A percentile compares a stretch with the other conserved stretches of the same genome.
These are phyloP conservation scores for Coniochaeta sp. DNA, from an alignment of 2,329 filamentous ascomycete species.

Conservation along the genomic window DNA sequence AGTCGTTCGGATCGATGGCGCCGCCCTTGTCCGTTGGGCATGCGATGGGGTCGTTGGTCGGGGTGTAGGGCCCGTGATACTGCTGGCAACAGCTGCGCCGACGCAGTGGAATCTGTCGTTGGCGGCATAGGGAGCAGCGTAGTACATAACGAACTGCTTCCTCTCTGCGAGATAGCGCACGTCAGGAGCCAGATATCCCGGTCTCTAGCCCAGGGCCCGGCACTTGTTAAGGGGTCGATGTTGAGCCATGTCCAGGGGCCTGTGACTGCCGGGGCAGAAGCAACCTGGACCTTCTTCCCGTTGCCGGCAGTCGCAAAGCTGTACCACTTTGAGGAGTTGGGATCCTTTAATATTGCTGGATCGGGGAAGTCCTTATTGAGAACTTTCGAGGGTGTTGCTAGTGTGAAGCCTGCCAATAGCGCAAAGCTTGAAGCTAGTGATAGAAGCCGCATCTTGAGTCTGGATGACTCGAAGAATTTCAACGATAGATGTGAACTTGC, in stretches of 20 bases:
- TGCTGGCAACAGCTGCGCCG: slow-evolving; percentile 43
- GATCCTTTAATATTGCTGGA: slow-evolving; percentile 40
- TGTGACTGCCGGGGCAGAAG: slow-evolving; percentile 38
- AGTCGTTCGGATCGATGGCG: slow-evolving; percentile 57
- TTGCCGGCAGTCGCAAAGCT: slow-evolving; percentile 49
- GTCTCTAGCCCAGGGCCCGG: slow-evolving; percentile 44
- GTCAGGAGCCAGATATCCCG: slow-evolving; percentile 54
- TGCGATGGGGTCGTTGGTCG: slow-evolving; percentile 38
- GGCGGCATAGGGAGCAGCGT: neutral
- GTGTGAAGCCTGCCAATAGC: neutral
- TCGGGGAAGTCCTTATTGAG: slow-evolving; percentile 42
- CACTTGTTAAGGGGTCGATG: slow-evolving; percentile 46
- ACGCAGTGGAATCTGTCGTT: slow-evolving; percentile 41
- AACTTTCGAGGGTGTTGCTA: neutral
- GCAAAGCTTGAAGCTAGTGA: neutral
- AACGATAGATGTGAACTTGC: neutral
- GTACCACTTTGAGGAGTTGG: slow-evolving; percentile 41
- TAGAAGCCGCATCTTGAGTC: neutral
- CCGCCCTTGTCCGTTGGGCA: slow-evolving; percentile 49
- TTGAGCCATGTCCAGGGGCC: slow-evolving; percentile 37
- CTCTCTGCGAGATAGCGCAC: slow-evolving; percentile 27
- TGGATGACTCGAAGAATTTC: neutral
- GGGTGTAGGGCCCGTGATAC: slow-evolving; percentile 42
- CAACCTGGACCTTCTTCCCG: slow-evolving; percentile 46
- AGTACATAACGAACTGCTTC: slow-evolving; percentile 3